Percentiles rank a stretch among this genome's conserved stretches.
These are phyloP conservation scores for Erigeron philadelphicus DNA, from an alignment of 140 eudicot genomes.

Conservation along the genomic window DNA sequence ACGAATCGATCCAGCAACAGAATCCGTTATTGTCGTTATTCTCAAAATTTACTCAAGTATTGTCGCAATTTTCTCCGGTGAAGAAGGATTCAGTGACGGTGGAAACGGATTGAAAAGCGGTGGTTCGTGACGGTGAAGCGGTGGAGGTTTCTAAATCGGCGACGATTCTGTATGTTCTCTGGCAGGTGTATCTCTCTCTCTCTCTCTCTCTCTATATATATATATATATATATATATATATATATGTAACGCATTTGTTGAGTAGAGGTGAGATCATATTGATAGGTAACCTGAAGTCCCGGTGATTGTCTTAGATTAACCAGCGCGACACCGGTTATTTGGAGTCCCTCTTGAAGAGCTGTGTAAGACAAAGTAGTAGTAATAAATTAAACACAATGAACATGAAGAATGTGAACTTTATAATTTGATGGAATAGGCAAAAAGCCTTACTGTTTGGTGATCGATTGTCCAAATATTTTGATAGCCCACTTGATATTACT, in stretches of 20 bases:
- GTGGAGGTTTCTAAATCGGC: no score
- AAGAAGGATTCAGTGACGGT: no score
- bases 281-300: constrained; percentile 56
- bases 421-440: not conserved
- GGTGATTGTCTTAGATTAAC: constrained; percentile 65
- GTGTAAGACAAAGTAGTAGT: not conserved
- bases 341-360: constrained; percentile 60
- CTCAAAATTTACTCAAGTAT: no score
- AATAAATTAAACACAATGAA: not conserved
- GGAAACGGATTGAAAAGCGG: no score
- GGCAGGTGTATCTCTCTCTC: no score
- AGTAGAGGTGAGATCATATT: not conserved
- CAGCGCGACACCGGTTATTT: constrained; percentile 67
- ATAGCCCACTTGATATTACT: constrained; percentile 65
- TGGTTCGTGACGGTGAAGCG: no score
- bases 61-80: no score
- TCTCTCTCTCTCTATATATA: no score
- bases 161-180: no score
- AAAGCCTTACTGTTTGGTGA: constrained; percentile 43
- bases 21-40: no score
- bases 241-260: not conserved
- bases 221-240: no score
- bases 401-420: not conserved
- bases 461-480: constrained; percentile 53
- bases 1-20: no score